Evolutionary conservation across 495 filamentous ascomycete species (phyloP), one percentile per base, ranked within the genome.

Genomic region (Penicillium tannophilum): DNA sequence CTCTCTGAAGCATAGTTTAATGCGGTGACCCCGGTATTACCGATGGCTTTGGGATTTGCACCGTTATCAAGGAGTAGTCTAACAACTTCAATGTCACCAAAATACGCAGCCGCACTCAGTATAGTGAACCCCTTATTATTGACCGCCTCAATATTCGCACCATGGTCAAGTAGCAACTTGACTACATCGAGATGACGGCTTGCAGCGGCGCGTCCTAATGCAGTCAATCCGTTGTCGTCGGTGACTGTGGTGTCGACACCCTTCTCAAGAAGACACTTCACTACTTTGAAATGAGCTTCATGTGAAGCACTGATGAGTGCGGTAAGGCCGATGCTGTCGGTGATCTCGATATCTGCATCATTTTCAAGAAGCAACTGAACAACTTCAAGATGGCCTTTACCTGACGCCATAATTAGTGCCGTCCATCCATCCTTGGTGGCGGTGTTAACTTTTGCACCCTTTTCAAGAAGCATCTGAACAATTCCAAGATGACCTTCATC

Each of bases 41-140:
- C 28, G 17, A 0, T 35, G 0, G 54, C 1, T 6, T 36, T 16
- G 14, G 12, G 4, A 11, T n/a, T 7, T 14, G 26, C 42, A 24
- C 54, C 54, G 9, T 31, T 3, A 11, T 45, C 47, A 20, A 58
- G 36, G 9, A 58, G 47, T 7, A 43, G 6, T 19, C 48, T 43
- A 3, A 56, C 43, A 1, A 56, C 31, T 8, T 56, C 54, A 35
- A 50, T 1, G 41, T 56, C 45, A n/a, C 43, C 43, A 16, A 33
- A 16, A 1, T 7, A 3, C 2, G 33, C 14, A 5, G 52, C 52
- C 7, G 35, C 12, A 23, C 16, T 28, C n/a, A 54, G n/a, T 0
- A 36, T 5, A 6, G 33, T 54, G 6, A n/a, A 3, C 12, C 36
- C 52, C 5, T 0, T 1, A 2, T 2, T 1, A 16, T 26, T 28